phyloP scores from a whole-genome alignment of 2,329 filamentous ascomycete species.

The Aurifilum marmelostoma region DNA sequence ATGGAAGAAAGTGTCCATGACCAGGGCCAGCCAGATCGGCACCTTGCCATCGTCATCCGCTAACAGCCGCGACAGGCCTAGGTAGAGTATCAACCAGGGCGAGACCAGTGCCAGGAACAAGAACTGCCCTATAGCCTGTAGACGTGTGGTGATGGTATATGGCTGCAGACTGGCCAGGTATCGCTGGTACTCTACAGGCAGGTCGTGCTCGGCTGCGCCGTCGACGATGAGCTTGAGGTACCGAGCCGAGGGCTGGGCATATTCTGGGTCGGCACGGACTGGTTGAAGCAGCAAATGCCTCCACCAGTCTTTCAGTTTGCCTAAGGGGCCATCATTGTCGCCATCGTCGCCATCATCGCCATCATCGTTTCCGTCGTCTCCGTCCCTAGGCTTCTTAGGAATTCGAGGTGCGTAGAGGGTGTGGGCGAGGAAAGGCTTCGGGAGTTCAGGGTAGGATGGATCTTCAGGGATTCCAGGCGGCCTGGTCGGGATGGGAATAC shows the following conservation, averaged over 20 bases:
- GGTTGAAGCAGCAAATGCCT: constrained; percentile 48
- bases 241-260: constrained; percentile 80
- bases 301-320: constrained; percentile 47
- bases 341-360: constrained; percentile 13
- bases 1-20: constrained; percentile 57
- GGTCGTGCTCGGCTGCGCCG: constrained; percentile 77
- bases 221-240: constrained; percentile 81
- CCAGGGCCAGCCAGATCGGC: constrained; percentile 66
- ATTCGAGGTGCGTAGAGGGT: constrained; percentile 75
- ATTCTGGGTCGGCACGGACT: constrained; percentile 66
- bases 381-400: constrained; percentile 39
- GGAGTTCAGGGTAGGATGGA: constrained; percentile 56
- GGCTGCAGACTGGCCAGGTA: constrained; percentile 72
- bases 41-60: constrained; percentile 68
- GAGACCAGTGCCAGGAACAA: constrained; percentile 62
- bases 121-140: constrained; percentile 67
- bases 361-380: constrained; percentile 18
- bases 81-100: constrained; percentile 58
- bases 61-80: constrained; percentile 55
- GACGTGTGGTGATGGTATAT: constrained; percentile 68
- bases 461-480: constrained; percentile 64
- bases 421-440: constrained; percentile 76
- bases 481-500: constrained; percentile 66
- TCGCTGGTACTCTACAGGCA: constrained; percentile 76
- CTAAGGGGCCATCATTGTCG: constrained; percentile 29